Conservation (phyloP, 2,329 filamentous ascomycete genomes). For the Helotiales sp. region DNA sequence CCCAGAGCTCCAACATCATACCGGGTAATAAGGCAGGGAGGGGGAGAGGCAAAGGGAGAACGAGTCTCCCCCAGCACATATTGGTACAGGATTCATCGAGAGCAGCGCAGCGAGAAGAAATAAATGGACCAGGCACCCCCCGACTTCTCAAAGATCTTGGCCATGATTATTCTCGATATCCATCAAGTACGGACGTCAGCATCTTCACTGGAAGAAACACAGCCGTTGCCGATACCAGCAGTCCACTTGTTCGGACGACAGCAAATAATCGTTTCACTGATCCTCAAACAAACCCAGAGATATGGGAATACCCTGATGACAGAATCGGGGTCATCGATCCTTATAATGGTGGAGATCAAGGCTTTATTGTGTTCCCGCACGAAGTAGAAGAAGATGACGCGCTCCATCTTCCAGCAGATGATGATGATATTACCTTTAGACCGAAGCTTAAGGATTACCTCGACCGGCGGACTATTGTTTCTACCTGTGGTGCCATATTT, state of each 20-base stretch:
- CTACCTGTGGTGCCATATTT: slow-evolving; percentile 45
- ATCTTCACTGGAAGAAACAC: slow-evolving; percentile 6
- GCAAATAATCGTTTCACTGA: slow-evolving; percentile 34
- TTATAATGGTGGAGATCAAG: slow-evolving; percentile 47
- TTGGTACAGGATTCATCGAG: slow-evolving; percentile 33
- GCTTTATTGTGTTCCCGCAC: slow-evolving; percentile 51
- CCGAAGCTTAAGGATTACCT: slow-evolving; percentile 52
- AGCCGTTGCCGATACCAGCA: slow-evolving; percentile 4
- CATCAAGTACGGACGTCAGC: slow-evolving; percentile 25
- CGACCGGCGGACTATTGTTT: slow-evolving; percentile 48
- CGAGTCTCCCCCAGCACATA: slow-evolving; percentile 31
- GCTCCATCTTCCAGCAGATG: slow-evolving; percentile 56
- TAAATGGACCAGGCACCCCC: slow-evolving; percentile 23
- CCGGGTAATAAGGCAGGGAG: slow-evolving; percentile 9
- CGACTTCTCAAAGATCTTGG: slow-evolving; percentile 38
- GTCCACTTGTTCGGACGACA: slow-evolving; percentile 26
- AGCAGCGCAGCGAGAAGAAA: slow-evolving; percentile 11
- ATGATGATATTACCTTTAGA: slow-evolving; percentile 51
- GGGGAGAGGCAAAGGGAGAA: slow-evolving; percentile 12
- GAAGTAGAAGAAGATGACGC: slow-evolving; percentile 59
- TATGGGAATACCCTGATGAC: slow-evolving; percentile 52
- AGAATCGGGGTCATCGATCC: slow-evolving; percentile 50
- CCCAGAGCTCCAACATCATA: slow-evolving; percentile 13
- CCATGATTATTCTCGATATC: slow-evolving; percentile 43
- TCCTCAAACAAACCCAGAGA: slow-evolving; percentile 42